Evolutionary conservation across 306 rosid species (phyloP).

Genomic region (Sechiopsis laciniata): DNA sequence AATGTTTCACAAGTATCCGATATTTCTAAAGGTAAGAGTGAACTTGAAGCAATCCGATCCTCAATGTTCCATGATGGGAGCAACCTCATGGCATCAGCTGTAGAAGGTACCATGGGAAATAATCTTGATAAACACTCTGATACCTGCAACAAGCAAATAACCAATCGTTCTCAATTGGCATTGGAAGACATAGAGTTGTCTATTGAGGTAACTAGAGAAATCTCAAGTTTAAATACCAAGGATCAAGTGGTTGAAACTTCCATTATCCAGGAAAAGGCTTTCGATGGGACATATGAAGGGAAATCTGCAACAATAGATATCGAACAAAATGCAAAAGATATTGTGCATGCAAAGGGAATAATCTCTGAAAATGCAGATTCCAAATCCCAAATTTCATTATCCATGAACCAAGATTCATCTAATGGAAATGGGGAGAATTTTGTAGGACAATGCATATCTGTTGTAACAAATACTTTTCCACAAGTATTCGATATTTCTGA

Average conservation of each 20-base stretch:
- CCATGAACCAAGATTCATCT: not conserved
- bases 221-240: constrained; percentile 3
- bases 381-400: constrained; percentile 17
- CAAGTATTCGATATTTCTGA: not conserved
- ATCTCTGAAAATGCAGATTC: constrained; percentile 21
- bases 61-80: constrained; percentile 8
- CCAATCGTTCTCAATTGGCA: constrained; percentile 6
- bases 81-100: constrained; percentile 26
- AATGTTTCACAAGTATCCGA: not conserved
- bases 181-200: not conserved
- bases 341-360: constrained; percentile 22
- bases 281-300: constrained; percentile 22
- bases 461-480: not conserved
- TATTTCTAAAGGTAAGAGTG: constrained; percentile 7
- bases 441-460: not conserved
- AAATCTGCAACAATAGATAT: constrained; percentile 19
- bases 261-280: constrained; percentile 10
- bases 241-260: constrained; percentile 19
- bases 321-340: constrained; percentile 13
- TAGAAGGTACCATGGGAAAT: constrained; percentile 22
- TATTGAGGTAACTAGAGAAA: constrained; percentile 2
- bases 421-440: not conserved
- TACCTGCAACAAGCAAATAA: not conserved
- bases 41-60: constrained; percentile 27
- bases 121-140: constrained; percentile 12